Percentiles rank a stretch among this genome's conserved stretches.
Evolutionary conservation across 2,329 filamentous ascomycete species (phyloP).

Genomic region (Diplodia corticola): DNA sequence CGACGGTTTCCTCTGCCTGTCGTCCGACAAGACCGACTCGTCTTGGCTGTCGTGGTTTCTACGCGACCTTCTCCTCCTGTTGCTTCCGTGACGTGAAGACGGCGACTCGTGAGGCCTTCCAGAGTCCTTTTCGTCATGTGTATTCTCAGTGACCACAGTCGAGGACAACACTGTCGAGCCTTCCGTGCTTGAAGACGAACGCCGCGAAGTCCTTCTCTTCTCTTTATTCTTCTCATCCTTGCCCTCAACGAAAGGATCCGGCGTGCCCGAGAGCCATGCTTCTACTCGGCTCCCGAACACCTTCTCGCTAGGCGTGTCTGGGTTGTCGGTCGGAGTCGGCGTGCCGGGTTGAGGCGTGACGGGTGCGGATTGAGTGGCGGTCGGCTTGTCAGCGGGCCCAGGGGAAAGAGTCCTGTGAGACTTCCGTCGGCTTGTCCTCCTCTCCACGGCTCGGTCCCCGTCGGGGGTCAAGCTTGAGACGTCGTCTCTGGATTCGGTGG

Average conservation of each 20-base stretch:
- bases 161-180: not conserved
- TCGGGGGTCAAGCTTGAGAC: not conserved
- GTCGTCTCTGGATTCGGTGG: constrained; percentile 3
- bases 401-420: constrained; percentile 12
- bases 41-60: constrained; percentile 34
- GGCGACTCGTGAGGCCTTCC: not conserved
- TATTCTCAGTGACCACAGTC: constrained; percentile 4
- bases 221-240: constrained; percentile 8
- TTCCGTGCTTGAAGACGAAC: constrained; percentile 21
- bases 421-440: constrained; percentile 11
- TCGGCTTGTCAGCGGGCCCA: constrained; percentile 1
- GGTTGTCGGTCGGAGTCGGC: constrained; percentile 24
- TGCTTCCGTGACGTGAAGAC: constrained; percentile 24
- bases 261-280: constrained; percentile 60
- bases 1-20: constrained; percentile 26
- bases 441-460: not conserved
- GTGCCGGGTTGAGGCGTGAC: constrained; percentile 4
- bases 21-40: constrained; percentile 30
- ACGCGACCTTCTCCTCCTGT: constrained; percentile 32
- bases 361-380: constrained; percentile 23
- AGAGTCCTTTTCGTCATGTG: constrained; percentile 1
- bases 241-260: constrained; percentile 56
- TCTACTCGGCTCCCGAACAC: constrained; percentile 57
- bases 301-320: constrained; percentile 43
- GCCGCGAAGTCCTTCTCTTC: constrained; percentile 6